Evolutionary conservation across 805 yeast genomes (phyloP).

Genomic region (Zygoascus biomembranicola): DNA sequence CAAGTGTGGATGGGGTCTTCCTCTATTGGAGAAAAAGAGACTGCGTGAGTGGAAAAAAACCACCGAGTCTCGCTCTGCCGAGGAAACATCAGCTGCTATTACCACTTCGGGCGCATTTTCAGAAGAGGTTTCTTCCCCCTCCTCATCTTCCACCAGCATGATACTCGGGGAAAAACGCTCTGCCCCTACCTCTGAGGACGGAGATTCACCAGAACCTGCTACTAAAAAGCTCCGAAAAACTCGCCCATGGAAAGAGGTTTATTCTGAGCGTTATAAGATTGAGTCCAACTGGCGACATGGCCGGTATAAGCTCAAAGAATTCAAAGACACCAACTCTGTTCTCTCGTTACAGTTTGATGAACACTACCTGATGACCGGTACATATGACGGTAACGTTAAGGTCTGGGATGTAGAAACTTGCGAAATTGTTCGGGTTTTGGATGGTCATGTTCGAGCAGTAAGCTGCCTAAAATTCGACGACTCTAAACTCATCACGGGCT

Average conservation of each 20-base stretch:
- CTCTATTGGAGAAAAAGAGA: conserved; percentile 74
- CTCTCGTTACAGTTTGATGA: conserved; percentile 79
- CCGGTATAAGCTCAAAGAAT: conserved; percentile 49
- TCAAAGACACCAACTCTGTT: conserved; percentile 79
- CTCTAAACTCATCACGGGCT: conserved; percentile 84
- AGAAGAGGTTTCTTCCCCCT: not conserved
- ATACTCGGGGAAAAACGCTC: not conserved
- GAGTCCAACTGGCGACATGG: conserved; percentile 96
- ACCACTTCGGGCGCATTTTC: not conserved
- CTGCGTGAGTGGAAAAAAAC: conserved; percentile 26
- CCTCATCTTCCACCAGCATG: not conserved
- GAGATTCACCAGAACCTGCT: not conserved
- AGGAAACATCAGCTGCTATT: not conserved
- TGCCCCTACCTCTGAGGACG: not conserved
- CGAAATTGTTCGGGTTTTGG: conserved; percentile 61
- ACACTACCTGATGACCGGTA: conserved; percentile 77
- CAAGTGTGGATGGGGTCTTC: conserved; percentile 98
- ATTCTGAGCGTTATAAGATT: conserved; percentile 80
- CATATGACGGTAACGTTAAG: conserved; percentile 82
- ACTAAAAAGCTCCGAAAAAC: conserved; percentile 30
- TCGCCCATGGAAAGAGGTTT: conserved; percentile 94
- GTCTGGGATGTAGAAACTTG: conserved; percentile 91
- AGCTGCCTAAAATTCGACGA: conserved; percentile 78
- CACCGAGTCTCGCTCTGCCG: conserved; percentile 22
- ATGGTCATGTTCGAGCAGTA: conserved; percentile 87